Conservation (phyloP, 179 eudicot genomes). For the Sideroxylon spinosum region DNA sequence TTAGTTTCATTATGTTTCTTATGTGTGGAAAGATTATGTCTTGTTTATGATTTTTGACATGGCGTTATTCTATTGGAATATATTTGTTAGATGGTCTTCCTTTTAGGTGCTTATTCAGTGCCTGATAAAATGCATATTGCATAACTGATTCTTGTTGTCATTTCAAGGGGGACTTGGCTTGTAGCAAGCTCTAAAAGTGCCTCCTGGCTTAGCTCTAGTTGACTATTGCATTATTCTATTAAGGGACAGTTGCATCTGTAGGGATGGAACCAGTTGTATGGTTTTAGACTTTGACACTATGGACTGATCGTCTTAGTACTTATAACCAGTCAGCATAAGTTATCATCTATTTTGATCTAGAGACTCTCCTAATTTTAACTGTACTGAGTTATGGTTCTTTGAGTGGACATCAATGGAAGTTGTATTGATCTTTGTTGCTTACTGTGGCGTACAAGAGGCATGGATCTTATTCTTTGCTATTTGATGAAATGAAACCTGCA, state of each 20-base stretch:
- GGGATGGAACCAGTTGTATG: no score
- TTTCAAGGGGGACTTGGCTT: no score
- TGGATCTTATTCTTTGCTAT: background rate
- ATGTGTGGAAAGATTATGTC: background rate
- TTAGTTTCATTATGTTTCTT: background rate
- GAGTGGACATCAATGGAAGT: background rate
- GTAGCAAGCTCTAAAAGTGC: no score
- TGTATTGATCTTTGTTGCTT: background rate
- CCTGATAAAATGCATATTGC: background rate
- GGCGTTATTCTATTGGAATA: background rate
- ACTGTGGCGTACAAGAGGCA: background rate
- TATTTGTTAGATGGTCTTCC: background rate
- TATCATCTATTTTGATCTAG: background rate
- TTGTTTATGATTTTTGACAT: background rate
- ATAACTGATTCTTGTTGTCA: no score
- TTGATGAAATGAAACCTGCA: slow-evolving; percentile 31
- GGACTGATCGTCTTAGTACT: background rate
- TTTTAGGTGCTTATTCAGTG: background rate
- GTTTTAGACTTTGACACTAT: background rate
- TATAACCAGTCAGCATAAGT: background rate
- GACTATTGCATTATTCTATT: no score
- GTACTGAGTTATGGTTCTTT: background rate
- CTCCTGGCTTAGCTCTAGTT: no score
- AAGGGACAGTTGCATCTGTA: no score
- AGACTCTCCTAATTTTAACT: background rate